Evolutionary conservation across 257 asterid genomes (phyloP).

Genomic region (Solanum paucissectum): DNA sequence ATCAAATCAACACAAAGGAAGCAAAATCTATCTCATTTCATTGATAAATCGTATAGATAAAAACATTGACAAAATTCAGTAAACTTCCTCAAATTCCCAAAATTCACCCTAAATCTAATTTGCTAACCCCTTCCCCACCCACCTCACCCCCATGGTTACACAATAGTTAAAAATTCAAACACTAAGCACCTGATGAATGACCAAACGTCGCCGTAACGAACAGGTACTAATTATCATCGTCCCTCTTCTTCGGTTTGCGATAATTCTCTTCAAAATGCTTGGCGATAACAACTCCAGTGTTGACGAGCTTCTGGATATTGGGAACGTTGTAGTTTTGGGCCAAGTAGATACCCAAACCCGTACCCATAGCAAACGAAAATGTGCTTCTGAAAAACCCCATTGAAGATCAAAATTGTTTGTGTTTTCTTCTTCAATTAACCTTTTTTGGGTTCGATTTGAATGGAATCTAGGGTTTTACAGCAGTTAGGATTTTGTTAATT

Average conservation of each 20-base stretch:
- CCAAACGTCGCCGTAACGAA: neutral
- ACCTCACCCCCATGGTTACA: neutral
- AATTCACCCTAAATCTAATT: neutral
- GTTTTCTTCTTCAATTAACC: neutral
- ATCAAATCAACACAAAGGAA: neutral
- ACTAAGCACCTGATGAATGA: constrained; percentile 1
- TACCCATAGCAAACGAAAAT: constrained; percentile 49
- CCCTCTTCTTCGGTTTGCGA: constrained; percentile 61
- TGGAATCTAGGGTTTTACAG: neutral
- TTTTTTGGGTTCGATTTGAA: neutral
- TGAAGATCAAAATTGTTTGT: neutral
- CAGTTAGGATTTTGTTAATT: neutral
- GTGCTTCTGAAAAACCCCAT: constrained; percentile 38
- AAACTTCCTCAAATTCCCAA: neutral
- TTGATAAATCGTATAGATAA: neutral
- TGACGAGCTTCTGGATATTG: constrained; percentile 42
- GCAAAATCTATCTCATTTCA: neutral
- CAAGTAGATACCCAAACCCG: constrained; percentile 51
- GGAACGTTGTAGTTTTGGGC: constrained; percentile 88
- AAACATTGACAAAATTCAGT: neutral
- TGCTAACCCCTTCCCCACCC: neutral
- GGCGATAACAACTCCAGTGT: constrained; percentile 39
- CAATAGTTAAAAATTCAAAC: neutral
- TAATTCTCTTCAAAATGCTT: constrained; percentile 62
- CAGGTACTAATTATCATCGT: constrained; percentile 20